Evolutionary conservation across 345 rosid genomes (phyloP).

Genomic region (Brassica napus): DNA sequence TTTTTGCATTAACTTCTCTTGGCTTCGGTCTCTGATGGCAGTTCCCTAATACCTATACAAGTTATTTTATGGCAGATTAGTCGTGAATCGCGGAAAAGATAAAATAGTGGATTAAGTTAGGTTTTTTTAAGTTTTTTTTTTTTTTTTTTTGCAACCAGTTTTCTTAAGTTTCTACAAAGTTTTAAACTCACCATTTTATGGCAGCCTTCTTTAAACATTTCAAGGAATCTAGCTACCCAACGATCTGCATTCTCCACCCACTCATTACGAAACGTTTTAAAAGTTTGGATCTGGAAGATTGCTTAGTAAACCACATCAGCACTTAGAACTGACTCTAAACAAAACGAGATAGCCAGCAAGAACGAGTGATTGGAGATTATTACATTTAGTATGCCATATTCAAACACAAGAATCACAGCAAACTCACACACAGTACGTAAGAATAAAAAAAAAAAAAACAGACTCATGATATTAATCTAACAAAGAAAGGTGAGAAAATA

Average conservation of each 20-base stretch:
- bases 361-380: not conserved
- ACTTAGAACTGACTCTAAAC: not conserved
- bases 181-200: conserved; percentile 53
- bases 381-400: not conserved
- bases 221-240: conserved; percentile 58
- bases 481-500: not conserved
- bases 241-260: conserved; percentile 60
- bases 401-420: not conserved
- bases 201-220: conserved; percentile 64
- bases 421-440: not conserved
- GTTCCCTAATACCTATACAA: conserved; percentile 43
- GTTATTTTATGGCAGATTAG: not conserved
- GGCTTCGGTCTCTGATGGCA: conserved; percentile 58
- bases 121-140: not conserved
- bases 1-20: conserved; percentile 51
- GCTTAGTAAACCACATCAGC: not conserved
- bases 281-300: conserved; percentile 50
- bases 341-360: not conserved
- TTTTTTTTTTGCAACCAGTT: too few species aligned
- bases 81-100: not conserved
- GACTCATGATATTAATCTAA: not conserved
- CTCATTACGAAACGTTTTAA: conserved; percentile 21
- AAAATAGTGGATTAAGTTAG: not conserved
- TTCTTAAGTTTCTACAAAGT: not conserved
- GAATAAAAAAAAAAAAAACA: not conserved